These are phyloP conservation scores for Neurospora sp. DNA, from an alignment of 495 filamentous ascomycete genomes.

Conservation along the genomic window DNA sequence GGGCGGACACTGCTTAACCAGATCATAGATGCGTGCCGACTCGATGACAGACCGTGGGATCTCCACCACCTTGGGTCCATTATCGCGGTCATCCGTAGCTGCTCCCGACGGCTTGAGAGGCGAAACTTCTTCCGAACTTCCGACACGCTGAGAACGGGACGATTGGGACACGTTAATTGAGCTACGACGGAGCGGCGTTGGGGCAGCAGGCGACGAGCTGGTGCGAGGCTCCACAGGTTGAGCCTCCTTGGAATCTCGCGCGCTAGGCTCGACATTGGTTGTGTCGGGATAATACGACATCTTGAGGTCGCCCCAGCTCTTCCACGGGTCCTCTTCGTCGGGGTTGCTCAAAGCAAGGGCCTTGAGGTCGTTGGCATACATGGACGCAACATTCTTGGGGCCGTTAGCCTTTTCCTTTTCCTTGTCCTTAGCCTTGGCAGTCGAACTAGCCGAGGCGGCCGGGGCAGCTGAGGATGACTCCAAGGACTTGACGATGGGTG, in stretches of 20 bases:
- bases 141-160: slow-evolving; percentile 24
- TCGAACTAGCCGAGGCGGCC: slow-evolving; percentile 21
- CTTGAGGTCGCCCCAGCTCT: slow-evolving; percentile 42
- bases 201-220: slow-evolving; percentile 26
- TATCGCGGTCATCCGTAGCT: slow-evolving; percentile 41
- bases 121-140: slow-evolving; percentile 24
- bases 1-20: slow-evolving; percentile 51
- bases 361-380: slow-evolving; percentile 69
- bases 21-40: slow-evolving; percentile 50
- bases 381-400: slow-evolving; percentile 35
- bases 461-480: slow-evolving; percentile 1
- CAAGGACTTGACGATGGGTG: slow-evolving; percentile 28
- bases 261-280: slow-evolving; percentile 3
- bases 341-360: slow-evolving; percentile 47
- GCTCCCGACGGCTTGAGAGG: slow-evolving; percentile 22
- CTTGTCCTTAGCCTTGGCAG: neutral
- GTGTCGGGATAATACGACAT: slow-evolving; percentile 35
- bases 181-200: slow-evolving; percentile 39
- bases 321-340: slow-evolving; percentile 32
- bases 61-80: slow-evolving; percentile 52
- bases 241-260: neutral
- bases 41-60: slow-evolving; percentile 56
- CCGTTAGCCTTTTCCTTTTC: slow-evolving; percentile 43
- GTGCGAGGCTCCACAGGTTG: slow-evolving; percentile 5
- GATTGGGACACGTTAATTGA: slow-evolving; percentile 28